Evolutionary conservation across 352 stramenopile genomes (phyloP).

Genomic region (Phytophthora meadii): DNA sequence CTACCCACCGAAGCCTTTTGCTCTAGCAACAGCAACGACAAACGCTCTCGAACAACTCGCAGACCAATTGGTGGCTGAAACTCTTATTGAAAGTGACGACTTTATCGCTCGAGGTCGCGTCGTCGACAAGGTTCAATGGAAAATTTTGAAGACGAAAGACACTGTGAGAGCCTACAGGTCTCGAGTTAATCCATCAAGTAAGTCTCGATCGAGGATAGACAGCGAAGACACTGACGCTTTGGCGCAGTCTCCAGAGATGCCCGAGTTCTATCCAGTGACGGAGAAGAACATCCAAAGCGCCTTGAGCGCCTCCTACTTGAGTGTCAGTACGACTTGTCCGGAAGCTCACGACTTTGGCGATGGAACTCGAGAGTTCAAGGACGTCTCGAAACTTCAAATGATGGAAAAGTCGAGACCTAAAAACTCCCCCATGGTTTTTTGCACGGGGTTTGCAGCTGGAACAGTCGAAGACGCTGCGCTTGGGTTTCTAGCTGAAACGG

Average conservation of each 20-base stretch:
- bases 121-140: conserved; percentile 50
- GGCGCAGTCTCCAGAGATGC: conserved; percentile 24
- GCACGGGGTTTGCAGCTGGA: conserved; percentile 35
- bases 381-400: conserved; percentile 24
- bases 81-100: conserved; percentile 33
- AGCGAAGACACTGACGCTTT: conserved; percentile 31
- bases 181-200: conserved; percentile 12
- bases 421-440: conserved; percentile 32
- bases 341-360: conserved; percentile 20
- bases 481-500: conserved; percentile 40
- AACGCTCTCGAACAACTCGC: background rate
- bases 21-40: background rate
- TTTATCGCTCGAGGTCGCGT: conserved; percentile 43
- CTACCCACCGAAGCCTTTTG: background rate
- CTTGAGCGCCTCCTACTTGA: conserved; percentile 15
- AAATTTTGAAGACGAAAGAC: conserved; percentile 49
- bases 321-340: conserved; percentile 18
- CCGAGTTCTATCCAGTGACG: conserved; percentile 28
- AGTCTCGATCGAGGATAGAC: conserved; percentile 7
- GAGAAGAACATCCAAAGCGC: conserved; percentile 16
- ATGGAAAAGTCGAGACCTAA: conserved; percentile 29
- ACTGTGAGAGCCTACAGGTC: conserved; percentile 49
- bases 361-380: conserved; percentile 11
- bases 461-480: conserved; percentile 47
- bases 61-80: background rate